A percentile compares a stretch with the other conserved stretches of the same genome.
These are phyloP conservation scores for Saksenaea vasiformis DNA, from an alignment of 371 early-diverging fungal genomes.

Conservation along the genomic window DNA sequence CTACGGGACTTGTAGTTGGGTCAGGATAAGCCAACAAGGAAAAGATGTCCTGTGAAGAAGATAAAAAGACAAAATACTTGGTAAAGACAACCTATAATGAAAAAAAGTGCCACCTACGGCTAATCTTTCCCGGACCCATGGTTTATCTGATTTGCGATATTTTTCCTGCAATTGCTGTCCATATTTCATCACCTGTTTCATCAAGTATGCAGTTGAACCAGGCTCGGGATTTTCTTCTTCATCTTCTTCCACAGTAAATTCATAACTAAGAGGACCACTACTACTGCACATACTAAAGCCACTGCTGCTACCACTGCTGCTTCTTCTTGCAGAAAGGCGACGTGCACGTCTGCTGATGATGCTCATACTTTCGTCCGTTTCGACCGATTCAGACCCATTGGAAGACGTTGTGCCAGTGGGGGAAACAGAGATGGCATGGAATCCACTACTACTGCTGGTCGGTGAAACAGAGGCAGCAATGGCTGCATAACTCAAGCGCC, in stretches of 20 bases:
- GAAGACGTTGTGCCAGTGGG: background rate
- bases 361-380: background rate
- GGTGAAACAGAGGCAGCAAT: slow-evolving; percentile 26
- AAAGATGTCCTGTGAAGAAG: slow-evolving; percentile 49
- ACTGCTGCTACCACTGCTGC: slow-evolving; percentile 5
- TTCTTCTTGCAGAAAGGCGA: slow-evolving; percentile 4
- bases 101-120: slow-evolving; percentile 17
- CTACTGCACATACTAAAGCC: background rate
- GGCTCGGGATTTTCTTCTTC: slow-evolving; percentile 31
- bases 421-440: background rate
- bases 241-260: slow-evolving; percentile 22
- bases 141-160: slow-evolving; percentile 58
- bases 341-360: slow-evolving; percentile 12
- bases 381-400: background rate
- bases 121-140: slow-evolving; percentile 22
- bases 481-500: slow-evolving; percentile 27
- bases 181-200: slow-evolving; percentile 59
- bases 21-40: slow-evolving; percentile 82
- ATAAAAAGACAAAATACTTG: background rate
- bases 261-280: background rate
- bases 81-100: background rate
- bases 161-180: slow-evolving; percentile 73
- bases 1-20: slow-evolving; percentile 54
- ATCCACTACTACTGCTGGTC: slow-evolving; percentile 10
- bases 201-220: slow-evolving; percentile 10